Base-by-base conservation (phyloP, 768 basidiomycete species). In the Mycena amicta region DNA sequence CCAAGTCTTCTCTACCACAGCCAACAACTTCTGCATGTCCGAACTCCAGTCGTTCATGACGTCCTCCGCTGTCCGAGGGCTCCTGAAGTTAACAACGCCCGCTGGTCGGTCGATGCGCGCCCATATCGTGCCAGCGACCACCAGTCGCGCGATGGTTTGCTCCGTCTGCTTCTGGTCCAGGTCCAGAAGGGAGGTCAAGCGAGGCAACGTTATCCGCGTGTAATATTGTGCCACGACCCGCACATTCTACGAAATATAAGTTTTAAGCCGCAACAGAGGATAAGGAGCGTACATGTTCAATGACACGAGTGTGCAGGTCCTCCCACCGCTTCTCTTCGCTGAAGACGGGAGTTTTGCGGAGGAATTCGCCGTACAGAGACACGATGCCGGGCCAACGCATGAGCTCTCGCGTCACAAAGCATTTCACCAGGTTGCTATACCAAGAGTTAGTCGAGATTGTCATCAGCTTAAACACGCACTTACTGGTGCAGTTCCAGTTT, bases 11-110 rank as follows among this genome's bases (percentile, higher is more conserved):
- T 99, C 97, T 15, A 95, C 92, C 40, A 97, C 74, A 18, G 90
- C 84, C 59, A 99, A 80, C 68, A 99, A 76, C 75, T 90, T 94
- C 67, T 89, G 91, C 84, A 99, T 93, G 68, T 98, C 95, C 22
- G 88, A 91, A 74, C 93, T 95, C 96, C 97, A 99, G 61, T 93
- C 93, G 69, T 98, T 98, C 88, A 99, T 89, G 4, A 94, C 89
- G 67, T 97, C 94, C 69, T 98, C 95, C 1, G 92, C 84, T 54
- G 81, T 87, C 64, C 87, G 86, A 74, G 89, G 90, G 66, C 81
- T 84, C 66, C 86, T 85, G 81, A 99, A 99, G 69, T 80, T 89
- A 55, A 99, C 85, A 54, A 98, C 83, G 3, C 94, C 95, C 2
- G 89, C 80, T 50, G 95, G 95, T 56, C 97, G 85, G 73, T 99